phyloP scores from a whole-genome alignment of 176 grass and related monocot species.

The Musa acuminata region DNA sequence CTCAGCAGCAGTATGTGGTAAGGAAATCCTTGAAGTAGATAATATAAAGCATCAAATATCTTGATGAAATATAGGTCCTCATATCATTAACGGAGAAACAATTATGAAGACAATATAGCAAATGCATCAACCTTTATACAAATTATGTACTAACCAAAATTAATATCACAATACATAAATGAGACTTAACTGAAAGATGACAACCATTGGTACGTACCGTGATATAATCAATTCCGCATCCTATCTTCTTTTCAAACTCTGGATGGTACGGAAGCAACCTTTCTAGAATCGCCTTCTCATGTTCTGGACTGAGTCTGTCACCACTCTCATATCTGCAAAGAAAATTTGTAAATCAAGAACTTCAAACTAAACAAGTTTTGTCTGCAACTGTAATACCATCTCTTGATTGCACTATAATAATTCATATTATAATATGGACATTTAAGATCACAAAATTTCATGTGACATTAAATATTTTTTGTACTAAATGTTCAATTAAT shows the following conservation, averaged over 20 bases:
- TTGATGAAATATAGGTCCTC: too few species aligned
- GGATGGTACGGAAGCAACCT: constrained; percentile 89
- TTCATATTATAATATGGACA: too few species aligned
- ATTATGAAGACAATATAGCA: not conserved
- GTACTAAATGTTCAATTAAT: too few species aligned
- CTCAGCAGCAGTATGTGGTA: too few species aligned
- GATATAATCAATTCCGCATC: constrained; percentile 81
- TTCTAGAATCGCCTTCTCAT: constrained; percentile 74
- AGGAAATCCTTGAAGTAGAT: too few species aligned
- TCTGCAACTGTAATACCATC: not conserved
- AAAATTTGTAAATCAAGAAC: constrained; percentile 1
- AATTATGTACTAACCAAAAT: not conserved
- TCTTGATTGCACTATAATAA: too few species aligned
- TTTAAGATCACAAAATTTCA: too few species aligned
- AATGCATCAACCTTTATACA: not conserved
- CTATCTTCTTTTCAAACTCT: constrained; percentile 85
- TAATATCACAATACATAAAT: not conserved
- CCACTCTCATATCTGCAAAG: constrained; percentile 69
- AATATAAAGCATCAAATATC: too few species aligned
- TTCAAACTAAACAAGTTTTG: not conserved
- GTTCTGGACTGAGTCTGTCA: constrained; percentile 57
- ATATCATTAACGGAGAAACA: too few species aligned
- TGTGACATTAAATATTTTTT: too few species aligned
- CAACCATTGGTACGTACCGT: constrained; percentile 32
- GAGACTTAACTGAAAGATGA: not conserved